Conservation (phyloP, 2,329 filamentous ascomycete genomes). For the Calonectria ilicicola region DNA sequence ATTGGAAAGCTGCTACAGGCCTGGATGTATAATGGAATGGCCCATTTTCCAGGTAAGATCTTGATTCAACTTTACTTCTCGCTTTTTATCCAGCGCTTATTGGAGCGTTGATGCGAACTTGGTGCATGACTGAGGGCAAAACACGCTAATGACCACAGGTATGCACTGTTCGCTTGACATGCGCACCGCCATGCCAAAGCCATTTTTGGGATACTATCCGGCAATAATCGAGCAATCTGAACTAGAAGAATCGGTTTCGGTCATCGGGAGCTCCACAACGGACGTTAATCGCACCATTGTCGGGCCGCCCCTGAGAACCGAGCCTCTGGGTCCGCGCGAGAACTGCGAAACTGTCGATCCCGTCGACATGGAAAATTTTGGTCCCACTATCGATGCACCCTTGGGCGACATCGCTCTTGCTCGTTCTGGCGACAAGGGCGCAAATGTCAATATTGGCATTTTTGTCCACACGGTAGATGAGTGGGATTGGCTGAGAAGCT, state of each 20-base stretch:
- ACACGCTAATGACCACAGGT: background rate
- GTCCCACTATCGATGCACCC: conserved; percentile 41
- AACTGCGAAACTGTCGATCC: conserved; percentile 41
- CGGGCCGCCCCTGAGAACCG: background rate
- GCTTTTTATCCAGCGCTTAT: too few relatives aligned
- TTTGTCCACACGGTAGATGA: conserved; percentile 58
- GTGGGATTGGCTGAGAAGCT: conserved; percentile 57
- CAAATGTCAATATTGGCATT: conserved; percentile 58
- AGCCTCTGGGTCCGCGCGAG: conserved; percentile 30
- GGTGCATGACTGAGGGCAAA: background rate
- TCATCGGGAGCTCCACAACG: background rate
- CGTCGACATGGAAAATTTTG: conserved; percentile 39
- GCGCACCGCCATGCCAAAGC: background rate
- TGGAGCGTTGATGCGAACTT: background rate
- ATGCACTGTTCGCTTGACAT: background rate
- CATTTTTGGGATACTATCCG: background rate
- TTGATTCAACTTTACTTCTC: background rate
- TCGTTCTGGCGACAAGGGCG: conserved; percentile 55
- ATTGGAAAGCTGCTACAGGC: background rate
- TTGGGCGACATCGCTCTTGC: conserved; percentile 47
- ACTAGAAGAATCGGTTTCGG: background rate
- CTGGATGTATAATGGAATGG: conserved; percentile 1
- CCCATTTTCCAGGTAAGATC: background rate
- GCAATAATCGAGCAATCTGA: background rate
- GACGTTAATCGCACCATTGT: background rate